Base-by-base conservation (phyloP, 106 monocot species). In the Agapanthus africanus region DNA sequence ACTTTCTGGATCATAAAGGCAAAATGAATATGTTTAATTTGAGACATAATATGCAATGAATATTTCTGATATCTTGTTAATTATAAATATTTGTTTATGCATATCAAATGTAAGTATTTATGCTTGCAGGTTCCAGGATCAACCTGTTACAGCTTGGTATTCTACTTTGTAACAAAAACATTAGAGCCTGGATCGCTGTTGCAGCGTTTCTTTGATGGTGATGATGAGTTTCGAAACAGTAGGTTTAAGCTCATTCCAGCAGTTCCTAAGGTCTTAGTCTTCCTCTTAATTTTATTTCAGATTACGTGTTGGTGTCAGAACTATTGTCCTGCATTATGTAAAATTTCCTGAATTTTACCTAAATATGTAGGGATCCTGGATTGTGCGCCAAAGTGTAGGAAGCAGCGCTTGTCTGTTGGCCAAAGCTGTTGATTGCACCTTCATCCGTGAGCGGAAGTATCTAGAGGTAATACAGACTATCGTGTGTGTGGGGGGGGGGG, bases 351-450 rank as follows among this genome's bases (percentile, higher is more conserved):
- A 76, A n/a, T 23, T 47, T 37, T 14, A 34, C 15, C 38, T 54
- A 28, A 59, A 63, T 70, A 37, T 57, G 35, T 71, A 94, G 94
- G 94, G 94, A 27, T 95, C 90, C 31, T 95, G 90, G 94, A 95
- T 95, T 71, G 94, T 95, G 52, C 87, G 94, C n/a, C 94, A 95
- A 61, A 95, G 94, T 77, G 91, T 95, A 50, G 94, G 94, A 65
- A 87, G 77, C 71, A 87, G 81, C 9, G 87, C 90, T 42, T 95
- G 94, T 77, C 68, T 95, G 36, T 71, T 91, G 63, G 94, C 90
- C 21, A 95, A 95, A 76, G 87, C 94, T 22, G 88, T 95, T 49
- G 94, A 95, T 36, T 83, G 80, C 56, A 90, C 84, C 4, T 95
- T 90, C 52, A 85, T 91, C 40, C 80, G 90, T 67, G 90, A 77